Conservation (phyloP, 1,284 basidiomycete genomes). For the Wallemia hederae region DNA sequence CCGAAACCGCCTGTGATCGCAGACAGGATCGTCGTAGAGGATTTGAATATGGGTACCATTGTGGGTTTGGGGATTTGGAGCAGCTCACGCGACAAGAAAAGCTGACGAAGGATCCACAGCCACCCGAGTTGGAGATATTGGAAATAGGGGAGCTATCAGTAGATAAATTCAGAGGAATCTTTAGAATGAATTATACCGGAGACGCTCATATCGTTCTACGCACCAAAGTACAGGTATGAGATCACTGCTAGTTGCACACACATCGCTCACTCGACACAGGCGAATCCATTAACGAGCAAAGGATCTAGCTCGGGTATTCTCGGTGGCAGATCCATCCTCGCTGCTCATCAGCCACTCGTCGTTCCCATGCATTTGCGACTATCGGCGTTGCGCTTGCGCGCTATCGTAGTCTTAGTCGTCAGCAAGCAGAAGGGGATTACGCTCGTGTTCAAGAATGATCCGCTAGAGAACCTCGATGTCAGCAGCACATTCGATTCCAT, state of each 20-base stretch:
- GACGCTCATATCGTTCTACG: conserved; percentile 86
- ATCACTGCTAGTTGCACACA: conserved; percentile 3
- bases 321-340: conserved; percentile 51
- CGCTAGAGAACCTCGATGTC: conserved; percentile 89
- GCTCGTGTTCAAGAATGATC: conserved; percentile 97
- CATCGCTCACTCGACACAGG: conserved; percentile 25
- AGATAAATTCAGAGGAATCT: conserved; percentile 91
- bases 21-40: conserved; percentile 86
- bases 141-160: conserved; percentile 90
- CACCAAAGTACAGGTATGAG: conserved; percentile 68
- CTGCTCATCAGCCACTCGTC: conserved; percentile 68
- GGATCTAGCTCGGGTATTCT: conserved; percentile 32
- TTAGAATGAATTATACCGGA: conserved; percentile 76
- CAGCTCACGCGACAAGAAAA: not conserved
- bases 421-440: conserved; percentile 94
- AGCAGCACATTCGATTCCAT: conserved; percentile 94
- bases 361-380: conserved; percentile 97
- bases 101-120: conserved; percentile 23
- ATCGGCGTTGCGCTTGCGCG: conserved; percentile 69
- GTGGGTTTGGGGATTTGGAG: too few relatives aligned
- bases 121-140: conserved; percentile 84
- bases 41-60: conserved; percentile 91
- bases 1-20: conserved; percentile 93
- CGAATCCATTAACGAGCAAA: conserved; percentile 79
- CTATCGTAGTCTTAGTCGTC: conserved; percentile 90